Percentiles rank a stretch among this genome's conserved stretches.
These are phyloP conservation scores for Epicoccum sorghinum DNA, from an alignment of 2,329 filamentous ascomycete genomes.

Conservation along the genomic window DNA sequence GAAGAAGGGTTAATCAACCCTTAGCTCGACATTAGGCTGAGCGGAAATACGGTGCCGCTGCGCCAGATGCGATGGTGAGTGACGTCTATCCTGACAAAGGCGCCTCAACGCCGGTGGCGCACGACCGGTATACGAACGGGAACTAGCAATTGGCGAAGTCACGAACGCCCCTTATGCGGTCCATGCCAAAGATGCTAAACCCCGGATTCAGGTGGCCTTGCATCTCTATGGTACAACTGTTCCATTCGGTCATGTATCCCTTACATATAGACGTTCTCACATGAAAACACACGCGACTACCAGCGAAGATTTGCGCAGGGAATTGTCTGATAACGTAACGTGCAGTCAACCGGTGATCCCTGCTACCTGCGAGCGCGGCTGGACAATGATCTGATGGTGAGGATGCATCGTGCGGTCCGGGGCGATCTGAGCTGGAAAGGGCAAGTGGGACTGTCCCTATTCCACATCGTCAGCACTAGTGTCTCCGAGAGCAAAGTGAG, in stretches of 20 bases:
- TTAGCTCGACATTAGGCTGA: not conserved
- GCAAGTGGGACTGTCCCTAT: constrained; percentile 4
- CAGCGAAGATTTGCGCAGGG: no score
- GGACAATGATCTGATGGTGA: not conserved
- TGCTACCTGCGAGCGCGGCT: constrained; percentile 5
- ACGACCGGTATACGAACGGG: constrained; percentile 2
- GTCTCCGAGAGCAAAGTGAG: not conserved
- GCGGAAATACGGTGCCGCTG: not conserved
- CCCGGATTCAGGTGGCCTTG: constrained; percentile 3
- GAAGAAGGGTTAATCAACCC: not conserved
- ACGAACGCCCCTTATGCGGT: constrained; percentile 4
- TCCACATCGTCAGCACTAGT: constrained; percentile 5
- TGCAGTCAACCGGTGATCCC: not conserved
- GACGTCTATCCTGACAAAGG: constrained; percentile 16
- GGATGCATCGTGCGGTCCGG: constrained; percentile 7
- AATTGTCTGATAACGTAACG: not conserved
- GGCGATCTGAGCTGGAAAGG: constrained; percentile 9
- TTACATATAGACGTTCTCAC: no score
- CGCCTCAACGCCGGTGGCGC: constrained; percentile 11
- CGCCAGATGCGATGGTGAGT: not conserved
- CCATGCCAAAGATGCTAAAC: not conserved
- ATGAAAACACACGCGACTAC: no score
- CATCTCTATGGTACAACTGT: not conserved
- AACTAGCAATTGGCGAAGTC: constrained; percentile 9
- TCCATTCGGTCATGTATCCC: not conserved